phyloP scores from a whole-genome alignment of 371 early-diverging fungal species.

The Scutellospora calospora region DNA sequence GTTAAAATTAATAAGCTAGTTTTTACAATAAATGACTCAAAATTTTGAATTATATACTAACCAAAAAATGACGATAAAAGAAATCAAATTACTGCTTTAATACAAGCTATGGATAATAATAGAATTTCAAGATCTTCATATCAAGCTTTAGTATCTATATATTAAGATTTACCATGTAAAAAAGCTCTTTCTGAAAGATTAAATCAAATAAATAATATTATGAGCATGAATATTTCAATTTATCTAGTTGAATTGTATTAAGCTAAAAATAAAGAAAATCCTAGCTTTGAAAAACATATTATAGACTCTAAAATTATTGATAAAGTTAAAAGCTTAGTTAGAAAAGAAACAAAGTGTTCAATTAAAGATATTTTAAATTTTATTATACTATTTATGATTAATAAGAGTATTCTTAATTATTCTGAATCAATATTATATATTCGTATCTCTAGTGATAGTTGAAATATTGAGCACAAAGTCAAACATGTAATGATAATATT shows the following conservation, averaged over 20 bases:
- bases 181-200: not conserved
- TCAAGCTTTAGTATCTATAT: not conserved
- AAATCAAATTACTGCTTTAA: not conserved
- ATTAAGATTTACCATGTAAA: not conserved
- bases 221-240: not conserved
- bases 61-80: too few relatives aligned
- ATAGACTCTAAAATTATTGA: not conserved
- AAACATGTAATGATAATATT: too few relatives aligned
- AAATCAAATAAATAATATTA: not conserved
- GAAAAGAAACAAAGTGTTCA: not conserved
- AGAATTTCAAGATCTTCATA: not conserved
- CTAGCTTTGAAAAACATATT: not conserved
- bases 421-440: not conserved
- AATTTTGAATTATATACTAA: not conserved
- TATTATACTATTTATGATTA: not conserved
- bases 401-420: not conserved
- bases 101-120: not conserved
- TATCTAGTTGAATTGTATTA: not conserved
- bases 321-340: not conserved
- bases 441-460: not conserved
- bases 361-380: constrained; percentile 4
- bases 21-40: not conserved
- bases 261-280: too few relatives aligned
- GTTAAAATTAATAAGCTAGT: not conserved
- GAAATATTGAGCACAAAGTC: not conserved